Percentiles rank a stretch among this genome's conserved stretches.
These are phyloP conservation scores for Dioscorea zingiberensis DNA, from an alignment of 106 monocot species.

Conservation along the genomic window DNA sequence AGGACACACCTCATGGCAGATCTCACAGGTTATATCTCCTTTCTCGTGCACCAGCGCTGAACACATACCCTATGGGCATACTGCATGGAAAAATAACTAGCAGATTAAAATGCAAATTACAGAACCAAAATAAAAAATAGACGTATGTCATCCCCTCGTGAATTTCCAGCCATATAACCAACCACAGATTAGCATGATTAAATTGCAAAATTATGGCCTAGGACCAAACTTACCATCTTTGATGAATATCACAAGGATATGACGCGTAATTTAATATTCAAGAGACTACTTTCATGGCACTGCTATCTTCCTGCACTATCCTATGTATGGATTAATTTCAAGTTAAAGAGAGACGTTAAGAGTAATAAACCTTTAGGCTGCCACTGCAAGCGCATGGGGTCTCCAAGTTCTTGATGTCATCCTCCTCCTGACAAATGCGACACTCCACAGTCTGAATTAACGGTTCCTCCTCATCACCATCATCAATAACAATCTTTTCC, in stretches of 20 bases:
- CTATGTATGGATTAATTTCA: too few species aligned
- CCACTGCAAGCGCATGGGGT: slow-evolving; percentile 87
- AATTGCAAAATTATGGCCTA: too few species aligned
- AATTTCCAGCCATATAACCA: too few species aligned
- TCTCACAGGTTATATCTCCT: slow-evolving; percentile 88
- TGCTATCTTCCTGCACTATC: too few species aligned
- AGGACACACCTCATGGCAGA: slow-evolving; percentile 73
- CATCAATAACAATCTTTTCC: slow-evolving; percentile 17
- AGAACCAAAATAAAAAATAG: neutral
- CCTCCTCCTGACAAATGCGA: slow-evolving; percentile 98
- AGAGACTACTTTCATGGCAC: too few species aligned
- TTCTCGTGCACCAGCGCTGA: slow-evolving; percentile 92
- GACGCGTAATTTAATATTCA: too few species aligned
- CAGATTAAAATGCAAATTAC: neutral
- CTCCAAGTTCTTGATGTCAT: slow-evolving; percentile 76
- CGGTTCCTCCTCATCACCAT: slow-evolving; percentile 58
- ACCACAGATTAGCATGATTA: too few species aligned
- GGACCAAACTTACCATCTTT: too few species aligned
- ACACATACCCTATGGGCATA: slow-evolving; percentile 87
- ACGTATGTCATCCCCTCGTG: neutral
- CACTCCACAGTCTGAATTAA: slow-evolving; percentile 73
- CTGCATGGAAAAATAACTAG: slow-evolving; percentile 21
- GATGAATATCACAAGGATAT: too few species aligned
- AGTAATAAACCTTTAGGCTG: slow-evolving; percentile 68
- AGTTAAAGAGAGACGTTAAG: too few species aligned